phyloP scores from a whole-genome alignment of 2,329 filamentous ascomycete species.

The Bisporella sp. region DNA sequence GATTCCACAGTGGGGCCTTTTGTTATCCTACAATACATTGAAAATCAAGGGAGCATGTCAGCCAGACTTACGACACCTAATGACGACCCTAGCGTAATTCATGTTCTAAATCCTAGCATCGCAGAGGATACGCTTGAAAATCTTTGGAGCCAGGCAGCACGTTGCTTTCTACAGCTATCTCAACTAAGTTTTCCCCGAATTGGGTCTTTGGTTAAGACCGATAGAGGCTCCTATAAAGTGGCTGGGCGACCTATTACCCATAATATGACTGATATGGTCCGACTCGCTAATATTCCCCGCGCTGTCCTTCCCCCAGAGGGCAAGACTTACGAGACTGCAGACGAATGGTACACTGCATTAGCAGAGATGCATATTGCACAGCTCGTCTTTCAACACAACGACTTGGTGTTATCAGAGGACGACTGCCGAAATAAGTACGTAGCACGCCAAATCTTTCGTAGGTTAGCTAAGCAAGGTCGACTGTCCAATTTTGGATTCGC shows the following conservation, averaged over 20 bases:
- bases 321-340: conserved; percentile 6
- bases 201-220: conserved; percentile 5
- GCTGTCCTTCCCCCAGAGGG: conserved; percentile 1
- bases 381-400: conserved; percentile 34
- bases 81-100: conserved; percentile 17
- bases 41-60: conserved; percentile 6
- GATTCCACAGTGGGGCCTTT: conserved; percentile 5
- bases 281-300: conserved; percentile 6
- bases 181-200: conserved; percentile 4
- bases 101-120: conserved; percentile 22
- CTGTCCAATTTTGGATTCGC: conserved; percentile 1
- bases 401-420: conserved; percentile 28
- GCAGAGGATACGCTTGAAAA: not conserved
- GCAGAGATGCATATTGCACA: conserved; percentile 30
- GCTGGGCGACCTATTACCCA: conserved; percentile 6
- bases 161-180: conserved; percentile 3
- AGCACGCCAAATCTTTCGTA: conserved; percentile 25
- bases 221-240: conserved; percentile 1
- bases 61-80: conserved; percentile 23
- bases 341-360: conserved; percentile 6
- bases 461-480: conserved; percentile 17
- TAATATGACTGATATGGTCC: conserved; percentile 12
- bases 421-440: conserved; percentile 30
- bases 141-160: conserved; percentile 5
- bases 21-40: conserved; percentile 3